Conservation (phyloP, 116 monocot genomes). For the Trichopus zeylanicus region DNA sequence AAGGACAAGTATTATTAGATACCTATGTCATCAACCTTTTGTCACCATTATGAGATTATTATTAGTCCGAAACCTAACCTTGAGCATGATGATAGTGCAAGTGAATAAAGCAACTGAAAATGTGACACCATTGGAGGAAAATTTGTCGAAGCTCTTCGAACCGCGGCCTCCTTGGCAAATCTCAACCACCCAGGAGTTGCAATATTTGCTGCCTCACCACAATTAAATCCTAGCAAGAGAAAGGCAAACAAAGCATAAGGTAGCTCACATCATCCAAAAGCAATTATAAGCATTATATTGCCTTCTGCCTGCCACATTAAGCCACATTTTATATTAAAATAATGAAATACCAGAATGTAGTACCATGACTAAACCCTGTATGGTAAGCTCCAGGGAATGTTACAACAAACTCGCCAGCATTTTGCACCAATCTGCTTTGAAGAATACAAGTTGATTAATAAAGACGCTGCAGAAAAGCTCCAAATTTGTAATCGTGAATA, state of each 20-base stretch:
- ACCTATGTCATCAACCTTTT: neutral
- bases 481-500: neutral
- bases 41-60: no score
- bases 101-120: constrained; percentile 75
- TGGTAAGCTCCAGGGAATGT: constrained; percentile 92
- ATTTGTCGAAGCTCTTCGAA: constrained; percentile 81
- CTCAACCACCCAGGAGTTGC: constrained; percentile 87
- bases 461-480: no score
- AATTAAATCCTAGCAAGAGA: constrained; percentile 58
- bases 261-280: no score
- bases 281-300: no score
- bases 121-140: constrained; percentile 85
- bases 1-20: neutral
- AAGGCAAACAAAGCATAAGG: no score
- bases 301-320: no score
- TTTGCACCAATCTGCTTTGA: constrained; percentile 72
- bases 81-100: constrained; percentile 51
- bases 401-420: constrained; percentile 91
- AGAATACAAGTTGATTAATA: neutral
- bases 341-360: constrained; percentile 6
- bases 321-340: neutral
- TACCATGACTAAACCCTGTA: constrained; percentile 81
- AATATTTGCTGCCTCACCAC: constrained; percentile 85
- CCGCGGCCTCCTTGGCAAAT: constrained; percentile 79
- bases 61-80: constrained; percentile 34